Conservation (phyloP, 2,329 filamentous ascomycete genomes). For the Aspergillus jensenii region DNA sequence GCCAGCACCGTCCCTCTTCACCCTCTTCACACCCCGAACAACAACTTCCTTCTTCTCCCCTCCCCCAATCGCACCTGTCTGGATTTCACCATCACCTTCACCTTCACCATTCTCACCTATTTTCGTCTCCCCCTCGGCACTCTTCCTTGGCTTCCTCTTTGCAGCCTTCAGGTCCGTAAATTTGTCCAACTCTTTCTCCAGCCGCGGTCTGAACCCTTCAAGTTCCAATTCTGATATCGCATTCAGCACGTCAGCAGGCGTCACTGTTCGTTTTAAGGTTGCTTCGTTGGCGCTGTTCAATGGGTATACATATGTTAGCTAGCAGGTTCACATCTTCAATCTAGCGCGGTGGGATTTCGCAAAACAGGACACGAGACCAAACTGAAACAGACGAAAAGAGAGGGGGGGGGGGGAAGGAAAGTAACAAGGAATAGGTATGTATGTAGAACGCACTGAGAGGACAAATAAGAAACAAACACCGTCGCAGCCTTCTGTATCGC, state of each 20-base stretch:
- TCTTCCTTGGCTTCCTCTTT: constrained; percentile 47
- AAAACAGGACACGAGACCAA: neutral
- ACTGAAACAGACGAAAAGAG: no score
- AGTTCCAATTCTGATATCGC: constrained; percentile 63
- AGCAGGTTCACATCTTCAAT: neutral
- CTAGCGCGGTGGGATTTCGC: neutral
- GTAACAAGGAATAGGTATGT: neutral
- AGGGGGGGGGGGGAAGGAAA: neutral
- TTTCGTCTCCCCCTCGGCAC: constrained; percentile 26
- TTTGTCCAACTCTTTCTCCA: constrained; percentile 59
- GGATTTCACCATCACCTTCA: constrained; percentile 10
- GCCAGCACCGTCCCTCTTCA: constrained; percentile 21
- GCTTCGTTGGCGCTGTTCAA: constrained; percentile 57
- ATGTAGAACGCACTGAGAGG: constrained; percentile 51
- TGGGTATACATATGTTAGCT: neutral
- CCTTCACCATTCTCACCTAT: neutral
- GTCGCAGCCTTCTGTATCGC: constrained; percentile 66
- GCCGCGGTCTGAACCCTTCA: constrained; percentile 55
- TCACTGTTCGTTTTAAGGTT: constrained; percentile 62
- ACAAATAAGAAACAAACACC: constrained; percentile 65
- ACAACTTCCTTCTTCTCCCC: constrained; percentile 23
- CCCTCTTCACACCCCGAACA: constrained; percentile 22
- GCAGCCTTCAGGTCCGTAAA: constrained; percentile 46
- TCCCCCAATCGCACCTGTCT: constrained; percentile 20
- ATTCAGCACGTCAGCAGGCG: constrained; percentile 60